phyloP scores from a whole-genome alignment of 2,329 filamentous ascomycete genomes.

The Hypoxylon sp. region DNA sequence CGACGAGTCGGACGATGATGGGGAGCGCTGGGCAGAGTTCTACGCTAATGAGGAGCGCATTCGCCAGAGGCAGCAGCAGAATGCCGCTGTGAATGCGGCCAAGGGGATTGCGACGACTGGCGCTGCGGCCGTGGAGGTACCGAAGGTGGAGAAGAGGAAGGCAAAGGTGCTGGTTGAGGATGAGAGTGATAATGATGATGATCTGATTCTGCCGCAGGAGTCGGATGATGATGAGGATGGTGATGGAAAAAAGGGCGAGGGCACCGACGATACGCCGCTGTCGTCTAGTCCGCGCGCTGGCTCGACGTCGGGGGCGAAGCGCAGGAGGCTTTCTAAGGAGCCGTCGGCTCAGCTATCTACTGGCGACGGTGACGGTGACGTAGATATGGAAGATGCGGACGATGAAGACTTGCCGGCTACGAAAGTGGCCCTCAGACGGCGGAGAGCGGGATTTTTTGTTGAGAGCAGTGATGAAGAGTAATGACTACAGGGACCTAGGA shows the following conservation, averaged over 20 bases:
- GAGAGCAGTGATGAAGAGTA: constrained; percentile 73
- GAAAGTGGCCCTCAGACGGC: constrained; percentile 56
- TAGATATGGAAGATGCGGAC: constrained; percentile 56
- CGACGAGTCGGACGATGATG: constrained; percentile 87
- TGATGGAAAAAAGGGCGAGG: constrained; percentile 49
- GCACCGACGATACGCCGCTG: constrained; percentile 57
- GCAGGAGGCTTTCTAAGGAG: constrained; percentile 50
- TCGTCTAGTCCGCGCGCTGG: constrained; percentile 57
- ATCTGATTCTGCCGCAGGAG: constrained; percentile 46
- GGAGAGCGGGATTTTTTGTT: constrained; percentile 68
- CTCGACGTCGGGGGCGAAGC: constrained; percentile 47
- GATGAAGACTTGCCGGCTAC: constrained; percentile 47
- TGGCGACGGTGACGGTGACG: constrained; percentile 56
- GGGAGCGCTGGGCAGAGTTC: constrained; percentile 73
- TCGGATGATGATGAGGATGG: constrained; percentile 47
- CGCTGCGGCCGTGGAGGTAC: constrained; percentile 24
- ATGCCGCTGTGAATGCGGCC: constrained; percentile 53
- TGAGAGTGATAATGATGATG: constrained; percentile 54
- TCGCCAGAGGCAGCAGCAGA: constrained; percentile 67
- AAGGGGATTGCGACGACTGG: constrained; percentile 30
- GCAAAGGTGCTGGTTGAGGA: constrained; percentile 47
- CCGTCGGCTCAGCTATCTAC: constrained; percentile 46
- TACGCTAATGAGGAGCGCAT: constrained; percentile 80
- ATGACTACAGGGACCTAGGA: constrained; percentile 30
- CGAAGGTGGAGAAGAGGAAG: constrained; percentile 54